Base-by-base conservation (phyloP, 2,329 filamentous ascomycete genomes). In the Monilinia polystroma region DNA sequence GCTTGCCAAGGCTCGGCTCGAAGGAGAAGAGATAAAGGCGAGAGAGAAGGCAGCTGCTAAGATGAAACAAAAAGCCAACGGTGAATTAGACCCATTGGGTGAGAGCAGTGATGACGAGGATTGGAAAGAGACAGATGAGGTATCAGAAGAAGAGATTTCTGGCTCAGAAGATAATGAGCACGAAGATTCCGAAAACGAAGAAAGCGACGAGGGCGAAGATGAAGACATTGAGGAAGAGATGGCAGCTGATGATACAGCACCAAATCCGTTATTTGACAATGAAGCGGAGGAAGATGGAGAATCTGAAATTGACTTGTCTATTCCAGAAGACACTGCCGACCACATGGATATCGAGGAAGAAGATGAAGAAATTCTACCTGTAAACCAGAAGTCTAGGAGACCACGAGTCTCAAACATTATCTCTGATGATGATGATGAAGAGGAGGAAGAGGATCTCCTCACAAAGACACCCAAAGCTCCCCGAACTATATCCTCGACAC, bases 1-100 rank as follows among this genome's bases (percentile, higher is more conserved):
- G 68, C 86, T 98, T 35, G 90, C 94, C 58, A 93, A 89, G 73
- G 94, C 93, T 26, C 85, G 93, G 67, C 83, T 87, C 69, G 92
- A 98, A 75, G 93, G 89, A 2, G 85, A 90, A 55, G 88, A 90
- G 71, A 88, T 98, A 60, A 90, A 89, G 78, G 87, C 90, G 73
- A 82, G 87, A 59, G 95, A 99, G 79, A 87, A 87, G 70, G 89
- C 85, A 38, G 87, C 86, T 55, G 87, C 87, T 0, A 94, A 91
- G 79, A 87, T 87, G 74, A 84, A 87, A 64, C 78, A 77, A 10
- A 81, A 82, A 52, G 79, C 78, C 8, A 79, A 78, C 63, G 78
- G 77, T 20, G 79, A 82, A 64, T 78, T 74, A 4, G 78, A 79
- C 52, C 73, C 76, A 29, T 74, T 83, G 6, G 83, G 80, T 38